Evolutionary conservation across 2,329 filamentous ascomycete species (phyloP), one percentile per base, ranked within the genome.

Genomic region (Fusarium sp.): DNA sequence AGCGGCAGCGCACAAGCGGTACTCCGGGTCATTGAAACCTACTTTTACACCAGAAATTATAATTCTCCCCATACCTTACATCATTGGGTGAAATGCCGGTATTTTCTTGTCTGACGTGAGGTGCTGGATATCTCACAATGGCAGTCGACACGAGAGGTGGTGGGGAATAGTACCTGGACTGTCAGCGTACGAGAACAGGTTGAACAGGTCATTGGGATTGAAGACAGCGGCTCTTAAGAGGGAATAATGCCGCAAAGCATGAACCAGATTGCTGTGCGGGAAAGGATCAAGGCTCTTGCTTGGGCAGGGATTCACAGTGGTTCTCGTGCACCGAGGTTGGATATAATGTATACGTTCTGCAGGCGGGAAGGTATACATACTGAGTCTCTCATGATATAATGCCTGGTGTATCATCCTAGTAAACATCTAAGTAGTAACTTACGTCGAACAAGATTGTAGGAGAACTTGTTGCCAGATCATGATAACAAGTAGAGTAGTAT

Each of bases 21-120:
- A 33, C 6, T 15, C 28, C 11, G 50, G 38, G 7, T 18, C 18
- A 1, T 11, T 18, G 6, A 53, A 24, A 5, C 50, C 24, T 4
- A 31, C 38, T n/a, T 53, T 53, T 7, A 53, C 50, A 10, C 50
- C 39, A 15, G 50, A 53, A 4, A 40, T 53, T 18, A 26, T 26
- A 14, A 18, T 53, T 7, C 6, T 43, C 5, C 50, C 50, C 2
- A 40, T 43, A n/a, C 50, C 43, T 9, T 53, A 53, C 9, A 43
- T 53, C 3, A 34, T 53, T 2, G 50, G 50, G 38, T 38, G 2
- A 53, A 53, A n/a, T 53, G 38, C 5, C 28, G 50, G 2, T 18
- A 44, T 5, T 15, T 18, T 10, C 8, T 10, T 3, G 15, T 43
- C 3, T 18, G 50, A 9, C 26, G 26, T 13, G 24, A 34, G 11